phyloP scores from a whole-genome alignment of 805 yeast species.

The Candida sphagnicola region DNA sequence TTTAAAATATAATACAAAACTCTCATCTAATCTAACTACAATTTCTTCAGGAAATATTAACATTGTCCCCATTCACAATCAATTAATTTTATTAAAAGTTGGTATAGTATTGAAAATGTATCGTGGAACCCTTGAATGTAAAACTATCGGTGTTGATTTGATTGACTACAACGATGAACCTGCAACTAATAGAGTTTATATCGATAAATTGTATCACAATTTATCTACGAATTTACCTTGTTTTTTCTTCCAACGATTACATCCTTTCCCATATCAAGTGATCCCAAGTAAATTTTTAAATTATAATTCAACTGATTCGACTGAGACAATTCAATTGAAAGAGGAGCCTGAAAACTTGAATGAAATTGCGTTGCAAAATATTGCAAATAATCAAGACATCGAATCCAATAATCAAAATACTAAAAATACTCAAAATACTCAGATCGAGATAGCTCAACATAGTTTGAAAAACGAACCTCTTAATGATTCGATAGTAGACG shows the following conservation, averaged over 20 bases:
- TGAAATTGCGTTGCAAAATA: not conserved
- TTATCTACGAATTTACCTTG: constrained; percentile 1
- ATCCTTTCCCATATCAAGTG: not conserved
- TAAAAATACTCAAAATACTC: no score
- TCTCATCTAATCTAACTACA: not conserved
- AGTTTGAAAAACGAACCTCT: not conserved
- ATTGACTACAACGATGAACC: constrained; percentile 3
- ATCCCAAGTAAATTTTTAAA: not conserved
- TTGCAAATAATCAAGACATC: not conserved
- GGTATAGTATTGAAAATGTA: constrained; percentile 2
- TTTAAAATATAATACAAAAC: not conserved
- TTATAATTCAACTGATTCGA: not conserved
- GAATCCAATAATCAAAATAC: not conserved
- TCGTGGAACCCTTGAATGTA: constrained; percentile 4
- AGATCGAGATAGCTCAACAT: not conserved
- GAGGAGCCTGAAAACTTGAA: not conserved
- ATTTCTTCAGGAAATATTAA: constrained; percentile 1
- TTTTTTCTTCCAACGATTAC: not conserved
- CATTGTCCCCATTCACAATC: constrained; percentile 2
- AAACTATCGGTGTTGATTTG: constrained; percentile 3
- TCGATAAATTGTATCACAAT: not conserved
- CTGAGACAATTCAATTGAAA: not conserved
- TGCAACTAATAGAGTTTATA: not conserved
- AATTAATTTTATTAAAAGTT: constrained; percentile 3
- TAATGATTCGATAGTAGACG: constrained; percentile 2